phyloP scores from a whole-genome alignment of 495 filamentous ascomycete genomes.

The Thermothielavioides terrestris region DNA sequence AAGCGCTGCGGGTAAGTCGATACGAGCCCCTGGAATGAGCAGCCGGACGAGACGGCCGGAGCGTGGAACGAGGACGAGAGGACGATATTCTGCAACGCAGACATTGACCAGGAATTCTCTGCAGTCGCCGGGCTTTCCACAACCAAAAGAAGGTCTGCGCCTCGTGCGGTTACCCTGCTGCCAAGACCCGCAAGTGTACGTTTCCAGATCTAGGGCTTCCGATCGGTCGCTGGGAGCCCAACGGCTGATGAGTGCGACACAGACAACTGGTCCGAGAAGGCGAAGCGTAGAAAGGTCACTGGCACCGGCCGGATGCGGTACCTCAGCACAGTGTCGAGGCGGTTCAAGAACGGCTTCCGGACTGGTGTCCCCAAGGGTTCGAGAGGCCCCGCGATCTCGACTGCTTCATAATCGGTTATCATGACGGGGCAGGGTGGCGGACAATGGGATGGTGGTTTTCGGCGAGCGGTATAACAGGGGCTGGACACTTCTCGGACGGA shows the following conservation, averaged over 20 bases:
- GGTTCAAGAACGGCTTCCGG: slow-evolving; percentile 96
- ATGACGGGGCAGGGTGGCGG: slow-evolving; percentile 19
- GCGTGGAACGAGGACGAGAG: not conserved
- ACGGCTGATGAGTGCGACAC: slow-evolving; percentile 16
- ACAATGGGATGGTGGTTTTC: slow-evolving; percentile 23
- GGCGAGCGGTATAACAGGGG: slow-evolving; percentile 27
- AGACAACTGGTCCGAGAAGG: slow-evolving; percentile 99
- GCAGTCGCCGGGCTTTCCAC: slow-evolving; percentile 92
- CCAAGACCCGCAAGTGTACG: slow-evolving; percentile 98
- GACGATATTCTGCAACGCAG: slow-evolving; percentile 8
- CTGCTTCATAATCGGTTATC: slow-evolving; percentile 11
- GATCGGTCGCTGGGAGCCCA: not conserved
- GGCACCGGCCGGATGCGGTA: slow-evolving; percentile 89
- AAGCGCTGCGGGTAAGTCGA: slow-evolving; percentile 89
- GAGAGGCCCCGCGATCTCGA: slow-evolving; percentile 45
- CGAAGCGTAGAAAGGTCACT: slow-evolving; percentile 98
- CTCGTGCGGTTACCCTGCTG: slow-evolving; percentile 93
- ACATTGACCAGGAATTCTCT: slow-evolving; percentile 20
- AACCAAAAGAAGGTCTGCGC: slow-evolving; percentile 98
- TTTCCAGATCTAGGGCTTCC: slow-evolving; percentile 23
- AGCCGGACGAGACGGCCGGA: slow-evolving; percentile 1
- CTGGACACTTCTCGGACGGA: slow-evolving; percentile 23
- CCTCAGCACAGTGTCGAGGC: slow-evolving; percentile 80
- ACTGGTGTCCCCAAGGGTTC: slow-evolving; percentile 79
- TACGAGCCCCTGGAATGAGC: slow-evolving; percentile 7